phyloP scores from a whole-genome alignment of 176 grass and related monocot species.

The Thalia dealbata region DNA sequence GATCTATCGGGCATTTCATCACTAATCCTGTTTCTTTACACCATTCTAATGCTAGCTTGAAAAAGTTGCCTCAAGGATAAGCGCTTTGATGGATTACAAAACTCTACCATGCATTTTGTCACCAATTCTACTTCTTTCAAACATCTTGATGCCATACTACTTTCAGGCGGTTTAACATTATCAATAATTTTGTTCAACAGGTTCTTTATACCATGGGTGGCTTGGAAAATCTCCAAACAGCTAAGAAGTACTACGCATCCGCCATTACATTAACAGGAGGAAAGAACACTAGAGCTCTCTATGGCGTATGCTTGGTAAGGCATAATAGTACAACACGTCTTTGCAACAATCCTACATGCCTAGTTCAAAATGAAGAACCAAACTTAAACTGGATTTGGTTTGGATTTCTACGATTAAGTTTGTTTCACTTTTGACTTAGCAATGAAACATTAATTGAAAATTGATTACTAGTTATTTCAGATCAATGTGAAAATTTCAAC shows the following conservation, averaged over 20 bases:
- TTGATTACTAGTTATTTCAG: too few species aligned
- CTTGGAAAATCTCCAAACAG: too few species aligned
- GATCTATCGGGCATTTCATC: background rate
- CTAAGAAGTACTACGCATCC: too few species aligned
- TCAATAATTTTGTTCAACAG: conserved; percentile 27
- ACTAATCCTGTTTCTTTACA: background rate
- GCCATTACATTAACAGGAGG: conserved; percentile 37
- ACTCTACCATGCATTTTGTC: background rate
- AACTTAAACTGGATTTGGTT: too few species aligned
- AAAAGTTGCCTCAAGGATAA: too few species aligned
- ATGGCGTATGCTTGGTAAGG: conserved; percentile 81
- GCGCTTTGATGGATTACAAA: too few species aligned
- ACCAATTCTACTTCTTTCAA: background rate
- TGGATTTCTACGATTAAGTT: too few species aligned
- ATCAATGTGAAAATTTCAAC: too few species aligned
- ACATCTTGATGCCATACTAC: background rate
- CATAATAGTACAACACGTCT: background rate
- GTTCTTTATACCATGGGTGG: conserved; percentile 76
- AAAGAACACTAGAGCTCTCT: conserved; percentile 89
- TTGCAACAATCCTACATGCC: background rate
- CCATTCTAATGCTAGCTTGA: too few species aligned
- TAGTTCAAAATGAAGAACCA: too few species aligned
- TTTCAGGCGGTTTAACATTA: background rate
- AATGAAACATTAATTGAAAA: too few species aligned
- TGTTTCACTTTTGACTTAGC: too few species aligned